These are phyloP conservation scores for Calocera cornea DNA, from an alignment of 768 basidiomycete species.

Conservation along the genomic window DNA sequence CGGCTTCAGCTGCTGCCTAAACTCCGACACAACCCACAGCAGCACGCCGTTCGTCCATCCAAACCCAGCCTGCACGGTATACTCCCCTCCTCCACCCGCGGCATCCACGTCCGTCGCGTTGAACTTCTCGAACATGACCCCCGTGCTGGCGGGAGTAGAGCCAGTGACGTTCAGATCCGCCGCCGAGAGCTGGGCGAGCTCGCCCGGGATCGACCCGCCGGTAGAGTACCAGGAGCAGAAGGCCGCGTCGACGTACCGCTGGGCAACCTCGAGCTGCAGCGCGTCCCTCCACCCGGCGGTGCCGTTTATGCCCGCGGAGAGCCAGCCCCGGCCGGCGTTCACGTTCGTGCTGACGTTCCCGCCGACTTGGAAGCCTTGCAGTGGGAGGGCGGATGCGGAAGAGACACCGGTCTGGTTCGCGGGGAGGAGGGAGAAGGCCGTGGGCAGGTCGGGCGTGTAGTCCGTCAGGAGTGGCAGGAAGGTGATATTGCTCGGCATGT, in stretches of 20 bases:
- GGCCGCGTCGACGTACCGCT: conserved; percentile 68
- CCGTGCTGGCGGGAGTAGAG: neutral
- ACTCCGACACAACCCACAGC: too few relatives aligned
- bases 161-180: conserved; percentile 21
- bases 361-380: conserved; percentile 35
- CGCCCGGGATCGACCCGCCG: conserved; percentile 63
- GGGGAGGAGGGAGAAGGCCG: conserved; percentile 54
- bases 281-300: conserved; percentile 44
- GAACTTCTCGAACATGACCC: conserved; percentile 40
- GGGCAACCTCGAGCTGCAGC: conserved; percentile 61
- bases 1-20: too few relatives aligned
- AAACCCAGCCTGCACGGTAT: conserved; percentile 56
- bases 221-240: conserved; percentile 90
- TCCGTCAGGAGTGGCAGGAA: conserved; percentile 41
- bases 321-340: conserved; percentile 40
- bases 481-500: conserved; percentile 61
- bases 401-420: conserved; percentile 63
- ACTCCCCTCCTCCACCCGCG: conserved; percentile 72
- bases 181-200: conserved; percentile 52
- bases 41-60: too few relatives aligned
- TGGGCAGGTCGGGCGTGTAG: neutral
- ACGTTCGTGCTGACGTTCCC: conserved; percentile 45
- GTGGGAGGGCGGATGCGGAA: conserved; percentile 53
- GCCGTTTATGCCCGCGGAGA: conserved; percentile 56
- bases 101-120: conserved; percentile 69